These are phyloP conservation scores for Fusarium pilosicola DNA, from an alignment of 2,329 filamentous ascomycete species.

Conservation along the genomic window DNA sequence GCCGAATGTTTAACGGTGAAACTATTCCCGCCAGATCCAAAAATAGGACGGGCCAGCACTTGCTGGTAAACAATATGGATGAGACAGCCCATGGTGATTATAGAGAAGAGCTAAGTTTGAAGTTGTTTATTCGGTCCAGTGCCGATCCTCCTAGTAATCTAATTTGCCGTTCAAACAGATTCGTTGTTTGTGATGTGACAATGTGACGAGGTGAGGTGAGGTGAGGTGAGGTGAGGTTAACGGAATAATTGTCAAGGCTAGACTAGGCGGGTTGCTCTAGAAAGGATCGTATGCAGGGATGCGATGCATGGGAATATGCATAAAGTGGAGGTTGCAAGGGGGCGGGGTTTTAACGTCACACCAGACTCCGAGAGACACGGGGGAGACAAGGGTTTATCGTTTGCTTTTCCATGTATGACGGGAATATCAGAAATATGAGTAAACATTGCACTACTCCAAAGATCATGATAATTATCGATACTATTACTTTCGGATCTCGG, in stretches of 20 bases:
- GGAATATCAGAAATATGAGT: conserved; percentile 19
- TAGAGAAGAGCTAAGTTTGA: conserved; percentile 6
- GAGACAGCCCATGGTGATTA: conserved; percentile 22
- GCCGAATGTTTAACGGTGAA: conserved; percentile 7
- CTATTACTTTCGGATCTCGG: neutral
- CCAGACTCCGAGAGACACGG: conserved; percentile 11
- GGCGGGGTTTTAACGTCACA: conserved; percentile 24
- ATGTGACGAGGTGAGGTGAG: conserved; percentile 11
- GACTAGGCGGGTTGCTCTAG: neutral
- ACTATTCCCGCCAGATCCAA: conserved; percentile 23
- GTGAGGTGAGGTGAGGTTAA: neutral
- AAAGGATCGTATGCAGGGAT: conserved; percentile 18
- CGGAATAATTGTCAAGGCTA: neutral
- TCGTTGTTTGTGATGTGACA: conserved; percentile 5
- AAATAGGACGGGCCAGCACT: conserved; percentile 25
- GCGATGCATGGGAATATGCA: conserved; percentile 33
- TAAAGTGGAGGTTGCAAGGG: conserved; percentile 35
- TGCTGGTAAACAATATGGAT: conserved; percentile 29
- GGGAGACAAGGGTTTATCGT: conserved; percentile 21
- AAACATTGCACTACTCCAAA: neutral
- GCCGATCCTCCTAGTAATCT: conserved; percentile 33
- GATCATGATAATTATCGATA: neutral
- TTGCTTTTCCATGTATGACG: conserved; percentile 5
- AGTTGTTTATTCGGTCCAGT: conserved; percentile 3
- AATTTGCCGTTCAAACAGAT: conserved; percentile 19